A percentile compares a stretch with the other conserved stretches of the same genome.
phyloP scores from a whole-genome alignment of 2,329 filamentous ascomycete species.

The Gliomastix tumulicola region DNA sequence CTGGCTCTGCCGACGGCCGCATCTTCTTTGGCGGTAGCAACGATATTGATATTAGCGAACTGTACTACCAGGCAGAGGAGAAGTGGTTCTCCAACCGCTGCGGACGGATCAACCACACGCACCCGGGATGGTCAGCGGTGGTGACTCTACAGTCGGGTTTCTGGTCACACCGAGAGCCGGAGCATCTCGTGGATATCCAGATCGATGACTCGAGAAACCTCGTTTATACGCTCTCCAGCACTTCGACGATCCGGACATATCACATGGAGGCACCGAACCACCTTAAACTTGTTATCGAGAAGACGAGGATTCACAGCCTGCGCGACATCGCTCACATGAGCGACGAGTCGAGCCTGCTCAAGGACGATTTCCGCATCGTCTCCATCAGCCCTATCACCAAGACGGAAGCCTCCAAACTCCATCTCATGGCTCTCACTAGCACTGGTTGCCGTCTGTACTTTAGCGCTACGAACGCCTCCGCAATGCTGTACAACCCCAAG shows the following conservation, averaged over 20 bases:
- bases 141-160: slow-evolving; percentile 43
- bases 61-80: slow-evolving; percentile 95
- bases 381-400: slow-evolving; percentile 80
- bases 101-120: slow-evolving; percentile 83
- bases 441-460: slow-evolving; percentile 90
- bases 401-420: slow-evolving; percentile 72
- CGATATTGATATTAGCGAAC: slow-evolving; percentile 85
- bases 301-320: slow-evolving; percentile 53
- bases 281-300: slow-evolving; percentile 58
- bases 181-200: slow-evolving; percentile 70
- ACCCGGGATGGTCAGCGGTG: slow-evolving; percentile 61
- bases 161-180: slow-evolving; percentile 44
- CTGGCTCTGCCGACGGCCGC: slow-evolving; percentile 75
- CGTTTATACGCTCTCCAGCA: slow-evolving; percentile 84
- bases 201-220: slow-evolving; percentile 84
- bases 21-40: slow-evolving; percentile 84
- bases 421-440: slow-evolving; percentile 83
- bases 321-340: slow-evolving; percentile 83
- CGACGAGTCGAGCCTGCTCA: slow-evolving; percentile 63
- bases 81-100: slow-evolving; percentile 91
- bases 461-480: slow-evolving; percentile 76
- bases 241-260: slow-evolving; percentile 85
- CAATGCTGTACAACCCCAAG: slow-evolving; percentile 53
- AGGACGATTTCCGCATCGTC: slow-evolving; percentile 65
- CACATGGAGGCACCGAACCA: slow-evolving; percentile 65